Conservation (phyloP, 2,329 filamentous ascomycete genomes). For the Geosmithia morbida region DNA sequence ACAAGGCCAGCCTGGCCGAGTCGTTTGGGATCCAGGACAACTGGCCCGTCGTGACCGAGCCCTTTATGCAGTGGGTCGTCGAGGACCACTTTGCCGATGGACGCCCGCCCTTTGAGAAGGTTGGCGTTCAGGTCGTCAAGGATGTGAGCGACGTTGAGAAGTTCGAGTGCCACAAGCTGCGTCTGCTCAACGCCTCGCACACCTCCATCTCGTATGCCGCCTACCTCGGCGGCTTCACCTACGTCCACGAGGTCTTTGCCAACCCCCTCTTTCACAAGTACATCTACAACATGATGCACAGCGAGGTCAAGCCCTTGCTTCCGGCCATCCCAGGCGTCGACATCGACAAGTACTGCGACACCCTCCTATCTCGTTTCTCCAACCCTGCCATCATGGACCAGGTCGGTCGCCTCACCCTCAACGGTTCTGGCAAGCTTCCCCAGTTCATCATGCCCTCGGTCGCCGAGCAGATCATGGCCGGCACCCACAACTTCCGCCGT, state of each 20-base stretch:
- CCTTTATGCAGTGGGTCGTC: constrained; percentile 41
- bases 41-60: constrained; percentile 40
- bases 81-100: constrained; percentile 36
- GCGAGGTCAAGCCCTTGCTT: constrained; percentile 36
- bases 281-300: constrained; percentile 39
- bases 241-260: constrained; percentile 39
- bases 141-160: constrained; percentile 36
- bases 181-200: constrained; percentile 37
- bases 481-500: constrained; percentile 26
- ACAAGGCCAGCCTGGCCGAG: constrained; percentile 27
- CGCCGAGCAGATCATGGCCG: constrained; percentile 28
- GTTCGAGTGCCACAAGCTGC: constrained; percentile 42
- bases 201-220: constrained; percentile 36
- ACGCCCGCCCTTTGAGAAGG: constrained; percentile 35
- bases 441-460: constrained; percentile 34
- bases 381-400: constrained; percentile 43
- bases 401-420: constrained; percentile 33
- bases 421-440: constrained; percentile 38
- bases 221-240: constrained; percentile 35
- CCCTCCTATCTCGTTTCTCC: constrained; percentile 37
- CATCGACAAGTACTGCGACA: constrained; percentile 36
- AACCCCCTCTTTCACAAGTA: constrained; percentile 30
- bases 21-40: constrained; percentile 31
- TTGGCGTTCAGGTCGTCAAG: constrained; percentile 35
- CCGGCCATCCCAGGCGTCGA: constrained; percentile 33